These are phyloP conservation scores for Spergularia bocconei DNA, from an alignment of 148 eudicot genomes.

Conservation along the genomic window DNA sequence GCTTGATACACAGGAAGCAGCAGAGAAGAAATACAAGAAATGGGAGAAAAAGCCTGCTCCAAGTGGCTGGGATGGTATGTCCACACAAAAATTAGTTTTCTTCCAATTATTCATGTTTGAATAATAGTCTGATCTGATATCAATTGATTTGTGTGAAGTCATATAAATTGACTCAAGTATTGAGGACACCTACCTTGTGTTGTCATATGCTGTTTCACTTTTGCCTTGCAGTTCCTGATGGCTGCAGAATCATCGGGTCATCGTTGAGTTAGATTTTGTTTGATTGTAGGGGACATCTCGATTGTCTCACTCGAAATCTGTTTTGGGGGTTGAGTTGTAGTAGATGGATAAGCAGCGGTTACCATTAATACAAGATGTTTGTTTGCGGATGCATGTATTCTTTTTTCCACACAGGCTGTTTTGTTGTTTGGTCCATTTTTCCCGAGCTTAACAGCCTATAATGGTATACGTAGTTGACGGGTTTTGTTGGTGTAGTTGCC, in stretches of 20 bases:
- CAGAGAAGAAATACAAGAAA: slow-evolving; percentile 81
- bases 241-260: not conserved
- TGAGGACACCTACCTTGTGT: not conserved
- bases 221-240: not conserved
- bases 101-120: not conserved
- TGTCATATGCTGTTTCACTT: not conserved
- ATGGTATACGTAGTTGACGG: not conserved
- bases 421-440: too few species aligned
- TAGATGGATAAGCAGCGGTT: not conserved
- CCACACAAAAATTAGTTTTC: not conserved
- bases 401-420: too few species aligned
- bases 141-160: not conserved
- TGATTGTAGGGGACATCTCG: not conserved
- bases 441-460: too few species aligned
- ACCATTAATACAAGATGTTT: not conserved
- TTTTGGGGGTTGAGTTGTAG: not conserved
- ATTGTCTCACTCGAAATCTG: too few species aligned
- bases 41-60: slow-evolving; percentile 98
- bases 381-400: too few species aligned
- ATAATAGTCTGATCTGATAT: not conserved
- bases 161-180: too few species aligned
- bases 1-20: slow-evolving; percentile 94
- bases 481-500: not conserved
- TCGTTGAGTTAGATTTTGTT: slow-evolving; percentile 1
- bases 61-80: slow-evolving; percentile 93